Conservation (phyloP, 2,329 filamentous ascomycete genomes). For the Talaromyces verruculosus region DNA sequence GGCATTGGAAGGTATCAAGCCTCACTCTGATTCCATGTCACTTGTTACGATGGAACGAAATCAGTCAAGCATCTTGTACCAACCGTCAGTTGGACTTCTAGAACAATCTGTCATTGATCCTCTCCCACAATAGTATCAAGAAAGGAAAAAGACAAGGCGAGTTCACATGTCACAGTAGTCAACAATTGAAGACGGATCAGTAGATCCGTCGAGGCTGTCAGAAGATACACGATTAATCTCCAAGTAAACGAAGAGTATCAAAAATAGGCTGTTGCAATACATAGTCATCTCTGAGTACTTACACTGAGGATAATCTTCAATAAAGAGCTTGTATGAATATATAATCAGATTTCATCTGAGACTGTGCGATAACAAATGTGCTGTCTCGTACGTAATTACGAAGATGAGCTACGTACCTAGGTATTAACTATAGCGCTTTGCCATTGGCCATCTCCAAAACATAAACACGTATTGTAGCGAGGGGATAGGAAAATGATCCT, state of each 20-base stretch:
- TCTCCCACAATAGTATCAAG: not conserved
- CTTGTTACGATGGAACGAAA: not conserved
- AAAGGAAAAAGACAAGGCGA: not conserved
- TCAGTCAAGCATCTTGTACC: not conserved
- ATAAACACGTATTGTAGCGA: too few species aligned
- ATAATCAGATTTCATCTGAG: not conserved
- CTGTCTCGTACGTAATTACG: not conserved
- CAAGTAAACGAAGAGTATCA: not conserved
- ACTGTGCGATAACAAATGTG: not conserved
- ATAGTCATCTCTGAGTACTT: not conserved
- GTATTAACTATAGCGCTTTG: not conserved
- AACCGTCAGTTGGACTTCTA: not conserved
- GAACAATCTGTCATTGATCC: not conserved
- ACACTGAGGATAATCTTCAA: not conserved
- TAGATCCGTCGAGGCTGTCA: not conserved
- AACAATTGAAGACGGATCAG: not conserved
- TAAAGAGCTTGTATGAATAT: too few species aligned
- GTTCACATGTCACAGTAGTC: not conserved
- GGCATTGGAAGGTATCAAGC: not conserved
- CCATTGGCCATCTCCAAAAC: too few species aligned
- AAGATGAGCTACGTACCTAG: not conserved
- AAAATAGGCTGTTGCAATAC: not conserved
- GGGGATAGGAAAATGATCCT: not conserved
- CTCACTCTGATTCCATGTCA: not conserved
- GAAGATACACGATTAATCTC: not conserved